Conservation (phyloP, 2,329 filamentous ascomycete species). For the Nigrospora osmanthi region DNA sequence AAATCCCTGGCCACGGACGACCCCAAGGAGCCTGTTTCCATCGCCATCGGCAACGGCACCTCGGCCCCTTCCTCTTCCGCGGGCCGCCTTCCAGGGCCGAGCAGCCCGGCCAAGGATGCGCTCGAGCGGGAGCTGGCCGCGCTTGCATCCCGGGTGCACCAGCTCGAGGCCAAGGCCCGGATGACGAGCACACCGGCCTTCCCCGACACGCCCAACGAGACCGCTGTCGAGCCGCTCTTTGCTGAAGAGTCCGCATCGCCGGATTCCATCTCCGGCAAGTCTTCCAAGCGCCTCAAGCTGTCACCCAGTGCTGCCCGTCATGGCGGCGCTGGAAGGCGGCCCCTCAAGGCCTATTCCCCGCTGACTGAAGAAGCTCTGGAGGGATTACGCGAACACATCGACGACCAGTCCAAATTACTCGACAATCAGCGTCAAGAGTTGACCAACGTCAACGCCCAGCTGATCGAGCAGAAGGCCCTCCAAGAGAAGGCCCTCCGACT, state of each 20-base stretch:
- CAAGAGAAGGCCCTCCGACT: slow-evolving; percentile 76
- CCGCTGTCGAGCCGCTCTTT: slow-evolving; percentile 52
- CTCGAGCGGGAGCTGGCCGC: slow-evolving; percentile 80
- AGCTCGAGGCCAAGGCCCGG: slow-evolving; percentile 72
- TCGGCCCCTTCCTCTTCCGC: slow-evolving; percentile 30
- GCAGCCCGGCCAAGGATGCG: slow-evolving; percentile 65
- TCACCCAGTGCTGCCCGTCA: slow-evolving; percentile 29
- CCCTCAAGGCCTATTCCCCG: slow-evolving; percentile 34
- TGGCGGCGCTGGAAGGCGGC: slow-evolving; percentile 22
- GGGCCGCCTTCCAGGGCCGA: slow-evolving; percentile 67
- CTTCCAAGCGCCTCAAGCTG: slow-evolving; percentile 33
- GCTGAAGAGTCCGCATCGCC: slow-evolving; percentile 45
- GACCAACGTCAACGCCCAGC: slow-evolving; percentile 74
- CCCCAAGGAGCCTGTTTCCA: slow-evolving; percentile 31
- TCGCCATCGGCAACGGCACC: slow-evolving; percentile 9
- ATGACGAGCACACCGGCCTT: slow-evolving; percentile 49
- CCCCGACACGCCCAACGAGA: slow-evolving; percentile 78
- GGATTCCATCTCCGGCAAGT: slow-evolving; percentile 32
- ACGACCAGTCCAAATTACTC: slow-evolving; percentile 88
- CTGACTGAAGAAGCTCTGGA: slow-evolving; percentile 78
- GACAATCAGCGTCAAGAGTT: slow-evolving; percentile 82
- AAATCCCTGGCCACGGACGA: slow-evolving; percentile 40
- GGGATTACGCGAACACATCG: slow-evolving; percentile 81
- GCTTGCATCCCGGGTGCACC: slow-evolving; percentile 69
- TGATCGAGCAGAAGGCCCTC: slow-evolving; percentile 77